A percentile compares a stretch with the other conserved stretches of the same genome.
Evolutionary conservation across 352 stramenopile species (phyloP).

Genomic region (Saprolegnia parasitica): DNA sequence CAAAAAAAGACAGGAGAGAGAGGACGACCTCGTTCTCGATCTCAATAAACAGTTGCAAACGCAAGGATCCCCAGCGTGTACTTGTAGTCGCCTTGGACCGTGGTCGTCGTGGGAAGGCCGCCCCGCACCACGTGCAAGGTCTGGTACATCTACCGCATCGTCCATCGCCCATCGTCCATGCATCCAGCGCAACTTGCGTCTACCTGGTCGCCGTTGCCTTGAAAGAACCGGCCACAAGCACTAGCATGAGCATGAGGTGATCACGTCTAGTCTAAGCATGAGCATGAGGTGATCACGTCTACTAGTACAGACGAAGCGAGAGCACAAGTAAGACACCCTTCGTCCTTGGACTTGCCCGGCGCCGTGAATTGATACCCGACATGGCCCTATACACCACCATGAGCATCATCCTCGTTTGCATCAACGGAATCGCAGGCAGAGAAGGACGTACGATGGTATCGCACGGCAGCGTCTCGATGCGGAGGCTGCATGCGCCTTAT

Average conservation of each 20-base stretch:
- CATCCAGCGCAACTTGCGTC: no score
- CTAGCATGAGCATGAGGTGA: not conserved
- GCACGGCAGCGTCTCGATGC: slow-evolving; percentile 77
- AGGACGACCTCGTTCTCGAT: slow-evolving; percentile 67
- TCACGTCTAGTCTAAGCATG: no score
- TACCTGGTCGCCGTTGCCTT: slow-evolving; percentile 36
- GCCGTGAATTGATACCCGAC: slow-evolving; percentile 11
- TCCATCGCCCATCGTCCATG: not conserved
- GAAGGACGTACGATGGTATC: slow-evolving; percentile 68
- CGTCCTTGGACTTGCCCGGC: slow-evolving; percentile 35
- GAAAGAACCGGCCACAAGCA: slow-evolving; percentile 90
- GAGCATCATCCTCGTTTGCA: not conserved
- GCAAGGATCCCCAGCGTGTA: slow-evolving; percentile 88
- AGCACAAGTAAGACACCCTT: slow-evolving; percentile 66
- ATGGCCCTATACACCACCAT: slow-evolving; percentile 1
- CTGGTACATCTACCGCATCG: slow-evolving; percentile 75
- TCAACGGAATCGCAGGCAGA: not conserved
- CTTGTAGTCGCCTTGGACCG: slow-evolving; percentile 89
- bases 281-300: no score
- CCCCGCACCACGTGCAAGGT: slow-evolving; percentile 74
- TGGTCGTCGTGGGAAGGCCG: slow-evolving; percentile 57
- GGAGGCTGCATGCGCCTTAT: slow-evolving; percentile 51
- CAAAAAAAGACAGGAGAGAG: no score
- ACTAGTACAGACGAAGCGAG: not conserved
- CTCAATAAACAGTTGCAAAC: slow-evolving; percentile 87